Evolutionary conservation across 441 rosid species (phyloP).

Genomic region (Jatropha multifida): DNA sequence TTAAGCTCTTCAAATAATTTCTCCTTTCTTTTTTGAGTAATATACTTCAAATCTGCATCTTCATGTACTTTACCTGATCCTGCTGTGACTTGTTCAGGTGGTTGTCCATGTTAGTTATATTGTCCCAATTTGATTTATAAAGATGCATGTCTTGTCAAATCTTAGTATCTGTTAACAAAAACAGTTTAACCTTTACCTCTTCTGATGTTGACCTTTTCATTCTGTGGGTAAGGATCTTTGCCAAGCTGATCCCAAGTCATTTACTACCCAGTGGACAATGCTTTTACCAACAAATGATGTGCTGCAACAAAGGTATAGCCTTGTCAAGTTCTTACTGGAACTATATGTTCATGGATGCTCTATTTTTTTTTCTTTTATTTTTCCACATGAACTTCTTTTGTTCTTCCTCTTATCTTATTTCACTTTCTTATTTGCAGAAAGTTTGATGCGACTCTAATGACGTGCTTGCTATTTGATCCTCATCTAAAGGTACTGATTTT

Average conservation of each 20-base stretch:
- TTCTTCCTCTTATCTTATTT: slow-evolving; percentile 20
- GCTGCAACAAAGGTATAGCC: slow-evolving; percentile 62
- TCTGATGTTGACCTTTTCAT: slow-evolving; percentile 13
- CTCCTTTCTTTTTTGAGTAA: neutral
- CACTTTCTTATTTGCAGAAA: slow-evolving; percentile 50
- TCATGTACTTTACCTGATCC: neutral
- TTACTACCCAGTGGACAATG: slow-evolving; percentile 81
- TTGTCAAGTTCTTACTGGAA: slow-evolving; percentile 12
- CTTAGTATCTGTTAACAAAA: slow-evolving; percentile 5
- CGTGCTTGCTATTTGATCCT: slow-evolving; percentile 87
- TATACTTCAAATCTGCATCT: neutral
- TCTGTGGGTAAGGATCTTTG: slow-evolving; percentile 66
- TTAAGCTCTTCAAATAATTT: neutral
- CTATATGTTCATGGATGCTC: slow-evolving; percentile 11
- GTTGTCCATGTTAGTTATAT: slow-evolving; percentile 7
- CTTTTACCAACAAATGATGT: slow-evolving; percentile 89
- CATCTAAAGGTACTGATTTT: slow-evolving; percentile 62
- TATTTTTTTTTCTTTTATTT: slow-evolving; percentile 5
- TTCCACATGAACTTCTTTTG: neutral
- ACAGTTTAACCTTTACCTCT: neutral
- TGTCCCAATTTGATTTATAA: neutral
- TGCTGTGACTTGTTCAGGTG: neutral
- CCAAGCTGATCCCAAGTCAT: slow-evolving; percentile 85
- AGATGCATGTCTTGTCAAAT: neutral
- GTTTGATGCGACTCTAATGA: slow-evolving; percentile 77